Percentiles rank a stretch among this genome's conserved stretches.
These are phyloP conservation scores for Afroboletus lepidellus DNA, from an alignment of 1,284 basidiomycete genomes.

Conservation along the genomic window DNA sequence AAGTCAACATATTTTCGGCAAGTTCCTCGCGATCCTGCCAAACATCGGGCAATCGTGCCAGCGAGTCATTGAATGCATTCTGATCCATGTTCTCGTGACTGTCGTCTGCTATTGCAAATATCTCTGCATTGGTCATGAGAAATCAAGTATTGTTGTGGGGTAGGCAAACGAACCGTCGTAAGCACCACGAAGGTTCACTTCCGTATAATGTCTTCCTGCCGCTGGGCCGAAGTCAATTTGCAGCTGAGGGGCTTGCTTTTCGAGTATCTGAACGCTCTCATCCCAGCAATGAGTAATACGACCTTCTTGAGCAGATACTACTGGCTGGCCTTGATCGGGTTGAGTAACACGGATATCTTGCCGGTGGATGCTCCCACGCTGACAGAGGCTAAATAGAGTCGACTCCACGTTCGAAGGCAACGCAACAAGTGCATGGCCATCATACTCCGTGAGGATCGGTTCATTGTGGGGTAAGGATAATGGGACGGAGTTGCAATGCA, in stretches of 20 bases:
- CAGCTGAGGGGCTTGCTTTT: constrained; percentile 26
- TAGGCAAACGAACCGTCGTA: constrained; percentile 47
- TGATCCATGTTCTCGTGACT: constrained; percentile 34
- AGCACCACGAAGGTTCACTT: constrained; percentile 47
- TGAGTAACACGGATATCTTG: constrained; percentile 37
- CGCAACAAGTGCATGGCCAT: constrained; percentile 47
- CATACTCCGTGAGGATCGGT: constrained; percentile 32
- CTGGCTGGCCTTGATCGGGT: constrained; percentile 5
- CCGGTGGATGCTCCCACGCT: constrained; percentile 47
- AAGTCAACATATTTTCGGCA: constrained; percentile 55
- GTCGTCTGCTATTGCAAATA: constrained; percentile 36
- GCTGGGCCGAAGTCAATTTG: constrained; percentile 44
- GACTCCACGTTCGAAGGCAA: constrained; percentile 35
- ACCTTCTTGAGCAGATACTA: neutral
- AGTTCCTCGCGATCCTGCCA: constrained; percentile 51
- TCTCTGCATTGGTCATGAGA: constrained; percentile 33
- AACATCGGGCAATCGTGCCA: constrained; percentile 53
- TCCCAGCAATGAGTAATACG: constrained; percentile 38
- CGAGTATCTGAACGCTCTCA: constrained; percentile 41
- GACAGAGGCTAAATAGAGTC: constrained; percentile 47
- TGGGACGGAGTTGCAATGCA: constrained; percentile 45
- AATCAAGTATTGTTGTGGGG: neutral
- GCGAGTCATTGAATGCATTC: constrained; percentile 43
- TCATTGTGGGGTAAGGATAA: constrained; percentile 42
- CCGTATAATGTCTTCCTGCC: constrained; percentile 42